These are phyloP conservation scores for Cercis canadensis DNA, from an alignment of 306 rosid genomes.

Conservation along the genomic window DNA sequence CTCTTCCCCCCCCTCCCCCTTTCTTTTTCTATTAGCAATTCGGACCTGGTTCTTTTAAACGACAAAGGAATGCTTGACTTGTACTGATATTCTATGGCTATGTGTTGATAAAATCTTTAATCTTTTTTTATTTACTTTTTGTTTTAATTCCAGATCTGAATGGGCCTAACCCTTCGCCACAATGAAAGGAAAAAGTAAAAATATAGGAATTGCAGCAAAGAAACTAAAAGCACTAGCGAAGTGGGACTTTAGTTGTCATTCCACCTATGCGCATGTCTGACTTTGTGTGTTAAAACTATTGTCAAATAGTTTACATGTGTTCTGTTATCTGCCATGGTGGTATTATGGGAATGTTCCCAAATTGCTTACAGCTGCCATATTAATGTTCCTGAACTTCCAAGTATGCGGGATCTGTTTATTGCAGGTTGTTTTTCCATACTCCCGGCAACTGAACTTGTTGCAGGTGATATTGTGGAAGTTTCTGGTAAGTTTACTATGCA, in stretches of 20 bases:
- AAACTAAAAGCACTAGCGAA: conserved; percentile 3
- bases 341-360: conserved; percentile 10
- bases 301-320: no score
- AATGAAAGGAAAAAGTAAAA: not conserved
- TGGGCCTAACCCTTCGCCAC: not conserved
- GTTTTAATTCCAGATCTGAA: no score
- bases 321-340: conserved; percentile 26
- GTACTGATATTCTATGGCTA: conserved; percentile 5
- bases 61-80: no score
- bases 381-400: conserved; percentile 29
- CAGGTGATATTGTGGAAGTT: conserved; percentile 94
- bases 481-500: conserved; percentile 66
- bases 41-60: conserved; percentile 10
- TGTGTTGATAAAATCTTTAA: conserved; percentile 6
- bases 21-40: not conserved
- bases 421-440: conserved; percentile 97
- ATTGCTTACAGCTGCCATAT: conserved; percentile 33
- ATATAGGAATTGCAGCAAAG: conserved; percentile 12
- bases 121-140: conserved; percentile 3
- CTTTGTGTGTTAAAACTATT: no score
- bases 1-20: no score
- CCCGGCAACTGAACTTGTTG: conserved; percentile 94
- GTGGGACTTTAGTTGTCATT: not conserved
- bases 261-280: not conserved
- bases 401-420: conserved; percentile 37